phyloP scores from a whole-genome alignment of 805 yeast genomes.

The Saccharomycopsis sp. region DNA sequence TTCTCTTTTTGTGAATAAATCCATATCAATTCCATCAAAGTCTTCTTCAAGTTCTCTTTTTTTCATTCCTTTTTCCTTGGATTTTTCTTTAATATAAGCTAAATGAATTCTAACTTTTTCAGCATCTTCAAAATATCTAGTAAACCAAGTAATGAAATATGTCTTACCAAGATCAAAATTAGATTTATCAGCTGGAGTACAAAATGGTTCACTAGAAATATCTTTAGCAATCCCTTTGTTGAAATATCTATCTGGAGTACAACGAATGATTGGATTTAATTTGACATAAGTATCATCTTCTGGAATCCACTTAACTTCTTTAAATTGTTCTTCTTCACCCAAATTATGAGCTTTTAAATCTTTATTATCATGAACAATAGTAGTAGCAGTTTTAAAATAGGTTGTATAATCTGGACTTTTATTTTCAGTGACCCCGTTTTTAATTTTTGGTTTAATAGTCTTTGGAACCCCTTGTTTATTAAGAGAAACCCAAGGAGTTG shows the following conservation, averaged over 20 bases:
- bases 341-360: slow-evolving; percentile 65
- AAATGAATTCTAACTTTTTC: slow-evolving; percentile 57
- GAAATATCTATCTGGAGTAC: slow-evolving; percentile 70
- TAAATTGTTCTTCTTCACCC: slow-evolving; percentile 47
- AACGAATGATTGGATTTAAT: slow-evolving; percentile 71
- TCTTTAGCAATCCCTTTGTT: slow-evolving; percentile 52
- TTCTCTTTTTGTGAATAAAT: slow-evolving; percentile 6
- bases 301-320: slow-evolving; percentile 43
- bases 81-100: slow-evolving; percentile 49
- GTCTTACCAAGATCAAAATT: slow-evolving; percentile 48
- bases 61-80: slow-evolving; percentile 45
- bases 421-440: slow-evolving; percentile 59
- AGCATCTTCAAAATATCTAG: slow-evolving; percentile 51
- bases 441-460: slow-evolving; percentile 66
- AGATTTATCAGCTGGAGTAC: slow-evolving; percentile 62
- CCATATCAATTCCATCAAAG: slow-evolving; percentile 14
- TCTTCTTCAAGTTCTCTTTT: slow-evolving; percentile 22
- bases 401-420: slow-evolving; percentile 66
- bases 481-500: slow-evolving; percentile 74
- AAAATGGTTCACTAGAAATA: slow-evolving; percentile 63
- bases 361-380: slow-evolving; percentile 45
- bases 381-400: slow-evolving; percentile 62
- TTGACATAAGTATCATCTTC: slow-evolving; percentile 68
- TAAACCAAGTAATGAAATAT: slow-evolving; percentile 76
- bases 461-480: slow-evolving; percentile 71